Evolutionary conservation across 1,139 yeast genomes (phyloP).

Genomic region (Nadsonia starkeyi-henricii): DNA sequence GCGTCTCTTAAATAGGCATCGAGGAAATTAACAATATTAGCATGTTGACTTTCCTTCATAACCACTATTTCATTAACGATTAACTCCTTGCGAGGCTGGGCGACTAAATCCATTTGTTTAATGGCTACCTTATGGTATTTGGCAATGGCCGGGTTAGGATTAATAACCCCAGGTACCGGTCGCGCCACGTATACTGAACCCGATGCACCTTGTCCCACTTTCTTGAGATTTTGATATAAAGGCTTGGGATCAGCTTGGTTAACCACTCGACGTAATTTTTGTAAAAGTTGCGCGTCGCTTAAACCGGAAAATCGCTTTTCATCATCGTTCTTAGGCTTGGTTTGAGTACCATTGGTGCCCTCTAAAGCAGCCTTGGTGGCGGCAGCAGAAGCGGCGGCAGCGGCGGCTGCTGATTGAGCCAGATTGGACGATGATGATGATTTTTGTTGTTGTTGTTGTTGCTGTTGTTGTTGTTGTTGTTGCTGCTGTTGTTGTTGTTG

Average conservation of each 20-base stretch:
- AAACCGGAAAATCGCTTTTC: conserved; percentile 57
- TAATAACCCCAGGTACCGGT: conserved; percentile 5
- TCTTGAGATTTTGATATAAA: conserved; percentile 72
- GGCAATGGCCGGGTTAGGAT: conserved; percentile 9
- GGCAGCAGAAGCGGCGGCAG: conserved; percentile 18
- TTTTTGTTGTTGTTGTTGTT: conserved; percentile 1
- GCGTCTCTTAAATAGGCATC: conserved; percentile 56
- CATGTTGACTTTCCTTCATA: conserved; percentile 83
- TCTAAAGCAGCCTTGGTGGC: conserved; percentile 20
- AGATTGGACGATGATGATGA: conserved; percentile 8
- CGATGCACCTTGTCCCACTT: conserved; percentile 98
- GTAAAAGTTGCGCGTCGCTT: conserved; percentile 77
- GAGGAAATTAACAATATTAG: conserved; percentile 82
- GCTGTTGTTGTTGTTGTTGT: background rate
- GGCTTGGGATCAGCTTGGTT: conserved; percentile 73
- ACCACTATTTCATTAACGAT: conserved; percentile 88
- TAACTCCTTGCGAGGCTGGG: conserved; percentile 90
- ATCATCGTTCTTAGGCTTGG: conserved; percentile 20
- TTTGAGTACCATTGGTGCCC: conserved; percentile 12
- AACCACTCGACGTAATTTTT: conserved; percentile 73
- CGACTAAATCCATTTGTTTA: conserved; percentile 85
- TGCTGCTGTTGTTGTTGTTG: background rate
- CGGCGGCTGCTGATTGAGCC: conserved; percentile 14
- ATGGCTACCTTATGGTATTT: conserved; percentile 44
- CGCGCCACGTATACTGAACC: conserved; percentile 85